phyloP scores from a whole-genome alignment of 2,329 filamentous ascomycete genomes.

The Sphaerostilbella broomeana region DNA sequence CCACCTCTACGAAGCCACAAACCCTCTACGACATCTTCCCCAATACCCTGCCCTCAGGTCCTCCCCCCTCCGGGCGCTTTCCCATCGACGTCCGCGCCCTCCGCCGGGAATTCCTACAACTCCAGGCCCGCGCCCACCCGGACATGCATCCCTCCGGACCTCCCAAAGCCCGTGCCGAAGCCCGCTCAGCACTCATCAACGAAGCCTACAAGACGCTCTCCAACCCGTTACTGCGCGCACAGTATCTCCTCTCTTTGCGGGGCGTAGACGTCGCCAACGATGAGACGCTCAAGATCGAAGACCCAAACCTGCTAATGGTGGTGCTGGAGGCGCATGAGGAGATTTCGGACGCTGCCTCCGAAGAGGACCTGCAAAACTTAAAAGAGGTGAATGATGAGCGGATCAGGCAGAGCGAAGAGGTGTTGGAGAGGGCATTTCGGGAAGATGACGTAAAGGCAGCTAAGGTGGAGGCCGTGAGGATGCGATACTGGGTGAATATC shows the following conservation, averaged over 20 bases:
- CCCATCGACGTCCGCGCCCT: conserved; percentile 62
- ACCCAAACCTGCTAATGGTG: conserved; percentile 63
- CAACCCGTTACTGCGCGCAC: conserved; percentile 73
- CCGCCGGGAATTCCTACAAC: conserved; percentile 75
- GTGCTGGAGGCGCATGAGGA: conserved; percentile 74
- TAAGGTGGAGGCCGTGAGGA: conserved; percentile 62
- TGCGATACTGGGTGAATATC: conserved; percentile 90
- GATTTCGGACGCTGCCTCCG: conserved; percentile 63
- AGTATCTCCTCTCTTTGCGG: conserved; percentile 72
- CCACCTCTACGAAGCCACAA: conserved; percentile 8
- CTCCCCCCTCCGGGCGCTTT: conserved; percentile 74
- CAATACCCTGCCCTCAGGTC: conserved; percentile 64
- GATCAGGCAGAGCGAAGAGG: conserved; percentile 55
- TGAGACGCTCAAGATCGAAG: conserved; percentile 64
- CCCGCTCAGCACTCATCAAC: conserved; percentile 77
- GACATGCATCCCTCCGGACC: conserved; percentile 52
- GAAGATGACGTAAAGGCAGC: conserved; percentile 60
- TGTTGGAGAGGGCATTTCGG: conserved; percentile 59
- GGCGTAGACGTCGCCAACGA: conserved; percentile 75
- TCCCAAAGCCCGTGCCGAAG: conserved; percentile 60
- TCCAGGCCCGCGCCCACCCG: conserved; percentile 73
- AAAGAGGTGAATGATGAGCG: conserved; percentile 60
- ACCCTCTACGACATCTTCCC: conserved; percentile 90
- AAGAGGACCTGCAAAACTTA: conserved; percentile 57
- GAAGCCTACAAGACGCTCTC: conserved; percentile 82